Base-by-base conservation (phyloP, 495 filamentous ascomycete genomes). In the Podospora sp. region DNA sequence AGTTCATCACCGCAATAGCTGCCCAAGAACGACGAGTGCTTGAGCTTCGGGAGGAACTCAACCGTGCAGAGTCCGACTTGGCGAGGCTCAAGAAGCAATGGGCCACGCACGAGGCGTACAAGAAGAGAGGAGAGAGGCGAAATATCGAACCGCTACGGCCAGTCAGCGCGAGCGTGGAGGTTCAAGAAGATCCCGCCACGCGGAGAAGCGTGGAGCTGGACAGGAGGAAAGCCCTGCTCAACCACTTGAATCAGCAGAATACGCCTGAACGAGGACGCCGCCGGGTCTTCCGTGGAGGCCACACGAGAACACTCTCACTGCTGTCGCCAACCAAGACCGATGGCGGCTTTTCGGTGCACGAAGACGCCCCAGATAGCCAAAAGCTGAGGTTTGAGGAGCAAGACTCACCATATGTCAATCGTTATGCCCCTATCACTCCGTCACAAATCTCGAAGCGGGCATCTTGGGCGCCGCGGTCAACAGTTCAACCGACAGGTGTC, bases 11-110 rank as follows among this genome's bases (percentile, higher is more conserved):
- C 40, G 91, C 92, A 35, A 89, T 98, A 63, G 95, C 95, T 16
- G 90, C 92, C 6, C 93, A 97, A 77, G 95, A 99, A 75, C 88
- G 95, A n/a, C 88, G 87, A 60, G 94, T 99, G 6, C 80, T 99
- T 51, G 95, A 98, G 80, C 82, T 98, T 33, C 89, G 88, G 58
- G 95, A 98, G 76, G 95, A 97, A 75, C 83, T 99, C 14, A 76
- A 80, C 8, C 88, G 88, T 62, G 94, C 95, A 11, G 95, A 98
- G 73, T 74, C 77, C 4, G 92, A 97, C 36, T 80, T 99, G 65
- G 78, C 81, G 35, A 86, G 81, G 65, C 80, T 98, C 57, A 97
- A 97, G 78, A 90, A 86, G 67, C 91, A 95, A 72, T 89, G 92
- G 92, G 85, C 90, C 2, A 76, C 81, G 25, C 89, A 94, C 36